These are phyloP conservation scores for Populus hybrid DNA, from an alignment of 441 rosid genomes.

Conservation along the genomic window DNA sequence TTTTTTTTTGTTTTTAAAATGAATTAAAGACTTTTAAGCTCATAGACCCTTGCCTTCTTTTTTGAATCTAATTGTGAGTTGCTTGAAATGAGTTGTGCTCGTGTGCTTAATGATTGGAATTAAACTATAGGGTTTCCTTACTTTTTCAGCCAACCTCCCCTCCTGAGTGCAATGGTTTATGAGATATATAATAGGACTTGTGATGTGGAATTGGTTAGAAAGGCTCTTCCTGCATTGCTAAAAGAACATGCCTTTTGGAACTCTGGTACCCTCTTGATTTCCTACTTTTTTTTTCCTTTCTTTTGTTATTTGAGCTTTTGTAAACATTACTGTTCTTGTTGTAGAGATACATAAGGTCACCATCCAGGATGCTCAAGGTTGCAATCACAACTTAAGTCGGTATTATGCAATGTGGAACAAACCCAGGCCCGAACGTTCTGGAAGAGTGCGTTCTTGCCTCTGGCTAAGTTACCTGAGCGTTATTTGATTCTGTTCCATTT, in stretches of 20 bases:
- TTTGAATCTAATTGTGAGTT: neutral
- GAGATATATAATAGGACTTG: slow-evolving; percentile 57
- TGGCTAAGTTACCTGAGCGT: neutral
- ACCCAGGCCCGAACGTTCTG: slow-evolving; percentile 81
- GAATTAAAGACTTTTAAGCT: neutral
- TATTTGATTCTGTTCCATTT: neutral
- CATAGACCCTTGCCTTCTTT: neutral
- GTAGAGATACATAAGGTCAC: too few species aligned
- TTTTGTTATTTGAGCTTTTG: too few species aligned
- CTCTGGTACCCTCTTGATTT: slow-evolving; percentile 44
- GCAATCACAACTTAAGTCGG: slow-evolving; percentile 57
- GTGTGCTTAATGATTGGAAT: neutral
- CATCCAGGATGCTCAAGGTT: slow-evolving; percentile 43
- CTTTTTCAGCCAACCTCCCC: slow-evolving; percentile 75
- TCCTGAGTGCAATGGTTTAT: slow-evolving; percentile 78
- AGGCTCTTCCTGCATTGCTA: slow-evolving; percentile 62
- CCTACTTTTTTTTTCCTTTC: neutral
- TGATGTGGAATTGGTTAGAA: slow-evolving; percentile 51
- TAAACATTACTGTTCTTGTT: neutral
- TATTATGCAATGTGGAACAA: slow-evolving; percentile 91
- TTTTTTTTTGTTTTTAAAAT: too few species aligned
- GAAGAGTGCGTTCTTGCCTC: slow-evolving; percentile 41
- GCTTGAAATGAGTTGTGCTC: neutral
- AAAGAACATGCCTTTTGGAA: slow-evolving; percentile 78
- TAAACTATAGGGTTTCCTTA: neutral